phyloP scores from a whole-genome alignment of 2,329 filamentous ascomycete genomes.

The Grosmannia huntii region DNA sequence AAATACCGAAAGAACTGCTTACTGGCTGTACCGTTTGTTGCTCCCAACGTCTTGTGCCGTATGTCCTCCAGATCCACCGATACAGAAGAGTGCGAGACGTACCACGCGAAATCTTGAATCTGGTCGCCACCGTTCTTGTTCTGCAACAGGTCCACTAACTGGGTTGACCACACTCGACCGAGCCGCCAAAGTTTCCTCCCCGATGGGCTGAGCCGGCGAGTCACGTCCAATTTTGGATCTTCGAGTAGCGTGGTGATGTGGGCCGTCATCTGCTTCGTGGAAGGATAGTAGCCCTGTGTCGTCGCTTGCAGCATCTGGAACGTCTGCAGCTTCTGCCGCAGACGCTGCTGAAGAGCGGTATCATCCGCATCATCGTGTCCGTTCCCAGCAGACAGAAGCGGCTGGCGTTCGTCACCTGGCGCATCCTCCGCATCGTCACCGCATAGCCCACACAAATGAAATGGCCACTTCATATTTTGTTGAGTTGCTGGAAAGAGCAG shows the following conservation, averaged over 20 bases:
- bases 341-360: constrained; percentile 59
- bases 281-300: constrained; percentile 79
- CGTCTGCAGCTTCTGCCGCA: constrained; percentile 82
- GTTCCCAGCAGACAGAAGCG: constrained; percentile 42
- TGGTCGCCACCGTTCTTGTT: constrained; percentile 78
- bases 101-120: constrained; percentile 88
- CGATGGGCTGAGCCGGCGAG: constrained; percentile 64
- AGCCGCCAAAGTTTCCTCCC: constrained; percentile 63
- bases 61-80: constrained; percentile 36
- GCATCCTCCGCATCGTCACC: constrained; percentile 9
- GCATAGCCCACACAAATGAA: background rate
- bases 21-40: background rate
- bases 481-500: background rate
- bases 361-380: constrained; percentile 62
- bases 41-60: too few relatives aligned
- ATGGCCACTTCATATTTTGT: background rate
- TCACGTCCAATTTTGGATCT: constrained; percentile 65
- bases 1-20: background rate
- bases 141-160: constrained; percentile 69
- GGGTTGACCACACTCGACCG: constrained; percentile 58
- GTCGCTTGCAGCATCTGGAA: constrained; percentile 86
- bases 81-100: constrained; percentile 59
- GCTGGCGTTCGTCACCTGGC: constrained; percentile 37
- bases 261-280: constrained; percentile 69
- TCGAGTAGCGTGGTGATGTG: constrained; percentile 64